Evolutionary conservation across 495 filamentous ascomycete species (phyloP), one percentile per base, ranked within the genome.

Genomic region (Penicillium manginii): DNA sequence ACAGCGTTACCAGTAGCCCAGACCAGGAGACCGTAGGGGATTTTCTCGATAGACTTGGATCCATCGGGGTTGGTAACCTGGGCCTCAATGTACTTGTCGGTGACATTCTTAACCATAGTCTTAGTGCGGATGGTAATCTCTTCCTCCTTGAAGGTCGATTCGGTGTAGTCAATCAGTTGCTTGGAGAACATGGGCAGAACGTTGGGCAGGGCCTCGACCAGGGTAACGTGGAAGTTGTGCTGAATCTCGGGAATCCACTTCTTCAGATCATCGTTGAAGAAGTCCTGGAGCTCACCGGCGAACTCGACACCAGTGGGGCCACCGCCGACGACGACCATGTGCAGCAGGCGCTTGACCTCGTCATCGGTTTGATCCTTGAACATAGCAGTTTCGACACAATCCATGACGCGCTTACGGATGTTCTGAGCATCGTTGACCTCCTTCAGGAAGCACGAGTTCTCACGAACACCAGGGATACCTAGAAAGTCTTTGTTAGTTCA

Each of bases 161-260:
- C 96, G 62, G 96, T 98, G 81, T 98, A 99, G 71, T 99, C 93
- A 74, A 98, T 98, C 62, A 99, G 82, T 72, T 96, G 91, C 83
- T 98, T 98, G 73, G 92, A 96, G 84, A 99, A 99, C 88, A 91
- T 94, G 65, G 94, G 94, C 35, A 98, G 85, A 35, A 98, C 96
- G 73, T 96, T 97, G 57, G 94, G 94, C n/a, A 98, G 86, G 55
- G 96, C 94, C 79, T 99, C 94, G 62, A 98, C 91, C 21, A 99
- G 88, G 51, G 94, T 99, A 49, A 99, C 93, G 59, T 92, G 88
- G 85, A 99, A 97, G 75, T 92, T 90, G 66, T 93, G 86, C 71
- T 86, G 81, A 76, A 98, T 96, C 54, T 96, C 93, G 35, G 94
- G 94, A 63, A 98, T 89, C 86, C 96, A 96, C 81, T 97, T 97